These are phyloP conservation scores for Tetrahymena elliotti DNA, from an alignment of 73 alveolate species.

Conservation along the genomic window DNA sequence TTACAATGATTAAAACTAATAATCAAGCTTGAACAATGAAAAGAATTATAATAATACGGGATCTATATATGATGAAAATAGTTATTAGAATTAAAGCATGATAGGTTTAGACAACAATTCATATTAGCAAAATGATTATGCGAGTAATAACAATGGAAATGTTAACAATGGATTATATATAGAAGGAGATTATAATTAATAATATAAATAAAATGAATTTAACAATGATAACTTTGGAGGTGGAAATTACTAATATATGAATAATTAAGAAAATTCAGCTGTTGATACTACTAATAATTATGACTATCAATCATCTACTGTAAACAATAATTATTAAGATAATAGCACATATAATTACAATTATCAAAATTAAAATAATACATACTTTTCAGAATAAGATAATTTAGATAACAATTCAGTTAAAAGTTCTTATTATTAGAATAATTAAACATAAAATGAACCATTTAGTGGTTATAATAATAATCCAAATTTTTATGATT, in stretches of 20 bases:
- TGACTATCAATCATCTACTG: background rate
- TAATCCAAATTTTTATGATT: background rate
- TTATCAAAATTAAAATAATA: background rate
- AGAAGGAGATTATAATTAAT: background rate
- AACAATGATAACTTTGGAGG: background rate
- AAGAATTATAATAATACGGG: background rate
- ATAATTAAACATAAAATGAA: background rate
- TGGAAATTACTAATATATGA: background rate
- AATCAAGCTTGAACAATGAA: background rate
- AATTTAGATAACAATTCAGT: background rate
- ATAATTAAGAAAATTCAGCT: background rate
- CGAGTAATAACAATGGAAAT: no score
- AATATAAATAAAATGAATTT: background rate
- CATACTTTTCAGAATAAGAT: background rate
- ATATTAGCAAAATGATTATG: background rate
- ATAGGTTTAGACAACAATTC: background rate
- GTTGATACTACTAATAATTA: background rate
- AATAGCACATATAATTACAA: background rate
- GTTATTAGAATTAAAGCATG: background rate
- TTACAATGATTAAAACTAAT: background rate
- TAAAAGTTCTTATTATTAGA: background rate
- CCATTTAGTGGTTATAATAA: background rate
- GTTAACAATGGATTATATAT: background rate
- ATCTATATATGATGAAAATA: background rate
- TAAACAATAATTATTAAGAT: background rate